A percentile compares a stretch with the other conserved stretches of the same genome.
Conservation (phyloP, 2,329 filamentous ascomycete genomes). For the Cladosporium sp. region DNA sequence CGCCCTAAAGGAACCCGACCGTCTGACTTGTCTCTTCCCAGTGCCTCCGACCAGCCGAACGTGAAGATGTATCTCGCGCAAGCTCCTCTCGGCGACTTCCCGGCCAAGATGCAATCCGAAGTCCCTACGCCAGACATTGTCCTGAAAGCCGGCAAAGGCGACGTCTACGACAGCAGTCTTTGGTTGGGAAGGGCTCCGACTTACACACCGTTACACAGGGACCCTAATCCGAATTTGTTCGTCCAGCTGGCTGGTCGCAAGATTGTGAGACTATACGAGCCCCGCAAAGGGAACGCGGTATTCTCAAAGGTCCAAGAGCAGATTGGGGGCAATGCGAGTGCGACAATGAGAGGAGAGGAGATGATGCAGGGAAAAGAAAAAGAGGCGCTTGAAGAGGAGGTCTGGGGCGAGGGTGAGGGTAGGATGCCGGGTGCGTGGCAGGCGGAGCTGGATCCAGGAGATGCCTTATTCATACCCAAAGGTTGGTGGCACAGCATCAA, state of each 20-base stretch:
- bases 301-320: constrained; percentile 53
- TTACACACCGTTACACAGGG: constrained; percentile 83
- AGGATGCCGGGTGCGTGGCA: constrained; percentile 21
- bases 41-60: constrained; percentile 20
- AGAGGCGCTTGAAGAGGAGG: constrained; percentile 57
- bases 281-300: constrained; percentile 58
- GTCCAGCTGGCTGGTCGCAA: constrained; percentile 76
- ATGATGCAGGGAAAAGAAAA: constrained; percentile 87
- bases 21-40: constrained; percentile 22
- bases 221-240: constrained; percentile 93
- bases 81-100: constrained; percentile 66
- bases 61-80: constrained; percentile 79
- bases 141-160: constrained; percentile 62
- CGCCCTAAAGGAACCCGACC: background rate
- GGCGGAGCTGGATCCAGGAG: constrained; percentile 55
- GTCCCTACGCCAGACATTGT: constrained; percentile 66
- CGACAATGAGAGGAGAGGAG: constrained; percentile 67
- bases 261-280: constrained; percentile 65
- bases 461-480: constrained; percentile 73
- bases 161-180: constrained; percentile 81
- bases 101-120: constrained; percentile 57
- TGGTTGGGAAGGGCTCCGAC: constrained; percentile 88
- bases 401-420: constrained; percentile 56
- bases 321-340: constrained; percentile 36
- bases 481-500: constrained; percentile 87